Percentiles rank a stretch among this genome's conserved stretches.
Conservation (phyloP, 306 rosid genomes). For the Hippophae gyantsensis region DNA sequence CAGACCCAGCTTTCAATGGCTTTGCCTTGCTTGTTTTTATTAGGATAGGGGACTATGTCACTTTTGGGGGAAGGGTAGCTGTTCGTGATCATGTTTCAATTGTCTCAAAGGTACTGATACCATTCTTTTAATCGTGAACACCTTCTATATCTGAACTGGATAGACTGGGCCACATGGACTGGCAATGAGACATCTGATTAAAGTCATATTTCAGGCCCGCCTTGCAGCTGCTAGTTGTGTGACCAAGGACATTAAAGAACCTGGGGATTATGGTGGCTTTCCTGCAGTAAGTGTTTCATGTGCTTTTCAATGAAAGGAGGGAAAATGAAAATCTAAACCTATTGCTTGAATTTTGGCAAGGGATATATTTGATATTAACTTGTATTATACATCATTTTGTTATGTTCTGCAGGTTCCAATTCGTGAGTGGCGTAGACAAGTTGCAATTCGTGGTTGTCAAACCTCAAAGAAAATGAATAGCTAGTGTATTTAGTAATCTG, state of each 20-base stretch:
- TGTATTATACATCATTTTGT: conserved; percentile 1
- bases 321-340: background rate
- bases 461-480: conserved; percentile 19
- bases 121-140: too few species aligned
- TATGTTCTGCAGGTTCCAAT: conserved; percentile 48
- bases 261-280: conserved; percentile 48
- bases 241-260: conserved; percentile 65
- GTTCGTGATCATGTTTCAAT: conserved; percentile 79
- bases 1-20: conserved; percentile 15
- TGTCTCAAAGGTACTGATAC: conserved; percentile 49
- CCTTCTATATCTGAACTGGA: background rate
- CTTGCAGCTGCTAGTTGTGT: conserved; percentile 82
- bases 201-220: conserved; percentile 48
- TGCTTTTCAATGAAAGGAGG: background rate
- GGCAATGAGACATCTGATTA: conserved; percentile 21
- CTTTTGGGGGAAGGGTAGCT: conserved; percentile 91
- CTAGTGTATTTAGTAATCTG: conserved; percentile 15
- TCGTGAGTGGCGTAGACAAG: conserved; percentile 67
- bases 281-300: conserved; percentile 13
- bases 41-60: conserved; percentile 83
- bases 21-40: conserved; percentile 13
- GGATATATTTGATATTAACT: too few species aligned
- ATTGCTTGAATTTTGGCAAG: too few species aligned
- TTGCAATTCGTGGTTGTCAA: conserved; percentile 29
- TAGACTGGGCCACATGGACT: background rate